phyloP scores from a whole-genome alignment of 2,329 filamentous ascomycete genomes.

The Cladosporium austrohemisphaericum region DNA sequence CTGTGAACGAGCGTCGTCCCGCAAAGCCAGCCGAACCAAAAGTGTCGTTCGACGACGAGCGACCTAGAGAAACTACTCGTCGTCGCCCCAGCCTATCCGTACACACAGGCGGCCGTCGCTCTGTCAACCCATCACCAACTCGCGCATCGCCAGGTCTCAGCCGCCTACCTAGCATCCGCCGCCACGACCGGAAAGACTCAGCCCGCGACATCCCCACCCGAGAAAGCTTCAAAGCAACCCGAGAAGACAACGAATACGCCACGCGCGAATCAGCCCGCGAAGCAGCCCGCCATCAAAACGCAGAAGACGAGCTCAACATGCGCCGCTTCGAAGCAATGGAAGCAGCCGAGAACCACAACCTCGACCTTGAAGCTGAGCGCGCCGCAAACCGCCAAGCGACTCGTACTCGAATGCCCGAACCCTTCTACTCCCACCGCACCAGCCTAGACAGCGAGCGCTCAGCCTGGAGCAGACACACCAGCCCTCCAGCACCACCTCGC shows the following conservation, averaged over 20 bases:
- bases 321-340: slow-evolving; percentile 1
- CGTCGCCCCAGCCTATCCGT: slow-evolving; percentile 16
- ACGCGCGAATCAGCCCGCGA: background rate
- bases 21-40: slow-evolving; percentile 7
- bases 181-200: slow-evolving; percentile 18
- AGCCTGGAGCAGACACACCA: slow-evolving; percentile 13
- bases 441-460: background rate
- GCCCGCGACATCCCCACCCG: slow-evolving; percentile 14
- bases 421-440: background rate
- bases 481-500: slow-evolving; percentile 1
- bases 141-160: slow-evolving; percentile 23
- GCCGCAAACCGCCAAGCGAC: background rate
- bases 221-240: background rate
- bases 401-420: too few species aligned
- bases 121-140: slow-evolving; percentile 10
- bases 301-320: background rate
- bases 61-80: slow-evolving; percentile 14
- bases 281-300: background rate
- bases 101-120: slow-evolving; percentile 10
- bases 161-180: slow-evolving; percentile 14
- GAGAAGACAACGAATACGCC: slow-evolving; percentile 2
- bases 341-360: background rate
- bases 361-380: slow-evolving; percentile 9
- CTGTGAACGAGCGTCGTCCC: slow-evolving; percentile 20
- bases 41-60: slow-evolving; percentile 13